Conservation (phyloP, 1,284 basidiomycete genomes). For the Apiotrichum laibachii region DNA sequence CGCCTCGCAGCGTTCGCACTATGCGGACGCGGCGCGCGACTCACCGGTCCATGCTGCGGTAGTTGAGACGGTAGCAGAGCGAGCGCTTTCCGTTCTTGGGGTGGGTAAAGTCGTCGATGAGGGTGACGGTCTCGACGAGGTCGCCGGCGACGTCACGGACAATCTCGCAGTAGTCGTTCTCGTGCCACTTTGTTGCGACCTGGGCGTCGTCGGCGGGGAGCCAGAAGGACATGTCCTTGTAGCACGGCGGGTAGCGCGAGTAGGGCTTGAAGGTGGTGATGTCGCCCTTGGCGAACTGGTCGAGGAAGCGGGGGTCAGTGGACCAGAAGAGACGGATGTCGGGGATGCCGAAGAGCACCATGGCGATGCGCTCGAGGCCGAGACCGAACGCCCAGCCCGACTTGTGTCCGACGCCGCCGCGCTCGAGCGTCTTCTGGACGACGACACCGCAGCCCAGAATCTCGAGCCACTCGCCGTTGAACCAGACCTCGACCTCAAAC, state of each 20-base stretch:
- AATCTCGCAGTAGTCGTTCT: slow-evolving; percentile 95
- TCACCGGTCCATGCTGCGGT: slow-evolving; percentile 93
- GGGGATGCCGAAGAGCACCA: slow-evolving; percentile 95
- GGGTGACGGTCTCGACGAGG: slow-evolving; percentile 82
- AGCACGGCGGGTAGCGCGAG: slow-evolving; percentile 83
- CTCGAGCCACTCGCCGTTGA: slow-evolving; percentile 94
- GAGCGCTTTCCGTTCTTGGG: slow-evolving; percentile 80
- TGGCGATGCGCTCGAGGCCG: slow-evolving; percentile 94
- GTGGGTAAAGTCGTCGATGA: slow-evolving; percentile 88
- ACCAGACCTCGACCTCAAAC: slow-evolving; percentile 97
- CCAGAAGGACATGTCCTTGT: slow-evolving; percentile 94
- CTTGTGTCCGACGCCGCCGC: slow-evolving; percentile 74
- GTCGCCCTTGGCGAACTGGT: slow-evolving; percentile 75
- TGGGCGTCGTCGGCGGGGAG: slow-evolving; percentile 51
- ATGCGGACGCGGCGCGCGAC: too few species aligned
- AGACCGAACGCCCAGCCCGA: slow-evolving; percentile 98
- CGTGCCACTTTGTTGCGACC: slow-evolving; percentile 61
- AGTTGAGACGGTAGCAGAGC: slow-evolving; percentile 87
- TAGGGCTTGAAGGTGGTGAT: slow-evolving; percentile 81
- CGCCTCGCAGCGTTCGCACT: too few species aligned
- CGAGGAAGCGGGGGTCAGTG: slow-evolving; percentile 76
- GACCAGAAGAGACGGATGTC: slow-evolving; percentile 99
- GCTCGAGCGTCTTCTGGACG: slow-evolving; percentile 79
- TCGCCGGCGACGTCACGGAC: slow-evolving; percentile 90
- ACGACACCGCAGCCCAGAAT: slow-evolving; percentile 94